Base-by-base conservation (phyloP, 371 early-diverging fungal species). In the Mucor piriformis region DNA sequence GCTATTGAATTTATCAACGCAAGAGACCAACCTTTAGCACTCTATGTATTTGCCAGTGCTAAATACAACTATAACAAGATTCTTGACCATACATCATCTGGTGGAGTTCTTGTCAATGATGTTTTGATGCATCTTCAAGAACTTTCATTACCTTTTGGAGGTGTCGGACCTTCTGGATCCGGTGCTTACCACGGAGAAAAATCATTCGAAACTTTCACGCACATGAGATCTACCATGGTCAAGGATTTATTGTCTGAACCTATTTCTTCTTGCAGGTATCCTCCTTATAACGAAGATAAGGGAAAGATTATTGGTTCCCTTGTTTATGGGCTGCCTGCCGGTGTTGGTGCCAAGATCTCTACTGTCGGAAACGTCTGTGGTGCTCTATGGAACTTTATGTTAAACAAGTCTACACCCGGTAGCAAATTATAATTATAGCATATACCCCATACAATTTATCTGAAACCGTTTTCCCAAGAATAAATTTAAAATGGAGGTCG, bases 171-270 rank as follows among this genome's bases (percentile, higher is more conserved):
- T 3, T 89, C 90, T 11, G 96, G 96, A 11, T 77, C 81, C 44
- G 96, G 96, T 34, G 64, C 66, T 21, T 95, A 95, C 68, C 91
- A 91, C 38, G 95, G 95, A 52, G 77, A 83, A 50, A 65, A 72
- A 37, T 89, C 93, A 13, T 91, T 95, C 62, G 80, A 88, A 6
- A 77, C 83, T 6, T 92, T 94, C 65, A 83, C 86, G 20, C 90
- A 91, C 54, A 73, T 81, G 25, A 75, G 89, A 23, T 74, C 80
- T 21, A 74, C 83, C 6, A 74, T 85, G 72, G 67, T 83, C 72
- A 80, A 81, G 64, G 68, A 78, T 5, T 67, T 73, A 54, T 70
- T 66, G 29, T 51, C 78, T 63, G 85, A 85, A 54, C 63, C 74
- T 21, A 50, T 82, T 18, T 66, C 64, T n/a, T 57, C 74, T 10